Conservation (phyloP, 2,329 filamentous ascomycete species). For the Colletotrichum sp. region DNA sequence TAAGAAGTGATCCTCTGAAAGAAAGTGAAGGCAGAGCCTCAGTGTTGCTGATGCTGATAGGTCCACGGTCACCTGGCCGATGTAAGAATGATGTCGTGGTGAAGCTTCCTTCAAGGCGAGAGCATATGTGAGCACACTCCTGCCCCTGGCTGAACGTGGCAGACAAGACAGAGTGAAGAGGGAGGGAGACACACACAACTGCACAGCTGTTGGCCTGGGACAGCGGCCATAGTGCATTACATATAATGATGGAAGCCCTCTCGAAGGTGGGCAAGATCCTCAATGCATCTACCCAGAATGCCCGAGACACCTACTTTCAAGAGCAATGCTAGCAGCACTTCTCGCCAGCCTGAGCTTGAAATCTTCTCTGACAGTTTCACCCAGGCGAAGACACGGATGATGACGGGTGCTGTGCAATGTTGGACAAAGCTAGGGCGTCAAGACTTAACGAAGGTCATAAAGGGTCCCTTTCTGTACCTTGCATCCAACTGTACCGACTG, state of each 20-base stretch:
- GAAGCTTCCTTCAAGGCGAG: not conserved
- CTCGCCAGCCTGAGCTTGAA: constrained; percentile 23
- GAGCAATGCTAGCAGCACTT: not conserved
- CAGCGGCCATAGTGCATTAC: not conserved
- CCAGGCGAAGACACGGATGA: constrained; percentile 28
- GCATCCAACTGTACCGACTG: not conserved
- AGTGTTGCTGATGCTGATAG: not conserved
- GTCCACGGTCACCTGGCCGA: not conserved
- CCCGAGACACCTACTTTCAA: constrained; percentile 15
- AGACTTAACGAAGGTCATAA: not conserved
- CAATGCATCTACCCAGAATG: constrained; percentile 24
- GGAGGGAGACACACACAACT: not conserved
- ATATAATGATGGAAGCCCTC: not conserved
- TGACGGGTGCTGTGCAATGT: constrained; percentile 43
- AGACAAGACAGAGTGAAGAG: not conserved
- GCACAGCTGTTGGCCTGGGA: not conserved
- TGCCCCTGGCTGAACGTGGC: not conserved
- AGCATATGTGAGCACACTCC: not conserved
- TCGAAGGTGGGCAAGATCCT: not conserved
- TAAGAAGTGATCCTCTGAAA: not conserved
- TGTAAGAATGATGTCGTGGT: not conserved
- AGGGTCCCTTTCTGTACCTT: not conserved
- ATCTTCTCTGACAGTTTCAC: constrained; percentile 39
- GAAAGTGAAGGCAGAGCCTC: not conserved
- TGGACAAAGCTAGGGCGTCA: not conserved